These are phyloP conservation scores for Solanum microdontum DNA, from an alignment of 257 asterid genomes.

Conservation along the genomic window DNA sequence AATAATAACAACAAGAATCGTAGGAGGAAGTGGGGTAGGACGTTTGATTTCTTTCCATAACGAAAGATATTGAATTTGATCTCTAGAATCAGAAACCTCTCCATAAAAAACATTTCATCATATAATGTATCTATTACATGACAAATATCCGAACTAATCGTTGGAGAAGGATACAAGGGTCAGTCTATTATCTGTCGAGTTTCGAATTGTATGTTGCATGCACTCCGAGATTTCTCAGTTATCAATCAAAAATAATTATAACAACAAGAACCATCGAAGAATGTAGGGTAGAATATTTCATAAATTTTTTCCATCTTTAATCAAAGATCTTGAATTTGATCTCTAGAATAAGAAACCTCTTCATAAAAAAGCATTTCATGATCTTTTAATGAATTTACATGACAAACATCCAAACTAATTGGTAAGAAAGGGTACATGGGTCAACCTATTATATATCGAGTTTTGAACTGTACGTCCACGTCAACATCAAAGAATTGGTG, in stretches of 20 bases:
- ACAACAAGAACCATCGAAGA: background rate
- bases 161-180: background rate
- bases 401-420: background rate
- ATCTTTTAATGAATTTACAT: background rate
- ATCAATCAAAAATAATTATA: background rate
- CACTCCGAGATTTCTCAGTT: background rate
- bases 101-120: background rate
- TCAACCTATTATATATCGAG: background rate
- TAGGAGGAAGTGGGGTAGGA: background rate
- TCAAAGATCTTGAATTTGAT: background rate
- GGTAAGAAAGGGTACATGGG: background rate
- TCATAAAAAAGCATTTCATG: background rate
- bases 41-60: background rate
- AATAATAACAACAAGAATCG: background rate
- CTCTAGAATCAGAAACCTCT: background rate
- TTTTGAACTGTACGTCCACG: background rate
- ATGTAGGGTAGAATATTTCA: background rate
- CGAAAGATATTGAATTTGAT: background rate
- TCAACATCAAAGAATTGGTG: background rate
- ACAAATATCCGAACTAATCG: background rate
- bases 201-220: background rate
- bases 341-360: background rate
- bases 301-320: background rate
- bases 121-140: background rate
- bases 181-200: rapidly evolving